A percentile compares a stretch with the other conserved stretches of the same genome.
Conservation (phyloP, 345 rosid genomes). For the Limnanthes douglasii region DNA sequence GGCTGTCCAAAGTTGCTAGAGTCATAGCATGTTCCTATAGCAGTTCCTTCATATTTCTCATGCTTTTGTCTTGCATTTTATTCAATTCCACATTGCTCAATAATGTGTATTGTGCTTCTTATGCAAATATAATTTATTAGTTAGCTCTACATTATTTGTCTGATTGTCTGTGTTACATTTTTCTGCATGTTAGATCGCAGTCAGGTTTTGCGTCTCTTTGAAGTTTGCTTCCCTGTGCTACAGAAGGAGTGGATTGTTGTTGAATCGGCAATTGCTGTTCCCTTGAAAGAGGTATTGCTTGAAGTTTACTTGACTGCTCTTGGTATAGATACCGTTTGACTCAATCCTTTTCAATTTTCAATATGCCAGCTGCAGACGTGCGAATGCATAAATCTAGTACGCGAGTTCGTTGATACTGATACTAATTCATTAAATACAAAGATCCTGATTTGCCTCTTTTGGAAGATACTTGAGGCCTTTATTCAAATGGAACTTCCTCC, state of each 20-base stretch:
- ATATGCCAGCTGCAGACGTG: slow-evolving; percentile 37
- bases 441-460: slow-evolving; percentile 44
- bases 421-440: slow-evolving; percentile 26
- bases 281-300: slow-evolving; percentile 48
- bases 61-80: too few relatives aligned
- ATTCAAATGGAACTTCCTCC: slow-evolving; percentile 17
- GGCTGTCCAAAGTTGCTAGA: too few relatives aligned
- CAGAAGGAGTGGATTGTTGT: slow-evolving; percentile 55
- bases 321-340: too few relatives aligned
- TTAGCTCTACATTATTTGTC: too few relatives aligned
- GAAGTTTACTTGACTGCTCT: slow-evolving; percentile 8
- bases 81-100: too few relatives aligned
- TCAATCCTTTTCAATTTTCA: too few relatives aligned
- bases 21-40: too few relatives aligned
- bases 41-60: too few relatives aligned
- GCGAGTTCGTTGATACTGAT: slow-evolving; percentile 34
- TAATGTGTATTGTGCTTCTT: too few relatives aligned
- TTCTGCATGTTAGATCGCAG: slow-evolving; percentile 24
- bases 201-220: slow-evolving; percentile 33
- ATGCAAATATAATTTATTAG: too few relatives aligned
- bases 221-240: slow-evolving; percentile 54
- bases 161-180: slow-evolving; percentile 10
- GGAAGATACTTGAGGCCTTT: slow-evolving; percentile 51
- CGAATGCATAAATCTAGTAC: slow-evolving; percentile 47
- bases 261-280: slow-evolving; percentile 19